A percentile compares a stretch with the other conserved stretches of the same genome.
These are phyloP conservation scores for Pseudogymnoascus sp. DNA, from an alignment of 2,329 filamentous ascomycete genomes.

Conservation along the genomic window DNA sequence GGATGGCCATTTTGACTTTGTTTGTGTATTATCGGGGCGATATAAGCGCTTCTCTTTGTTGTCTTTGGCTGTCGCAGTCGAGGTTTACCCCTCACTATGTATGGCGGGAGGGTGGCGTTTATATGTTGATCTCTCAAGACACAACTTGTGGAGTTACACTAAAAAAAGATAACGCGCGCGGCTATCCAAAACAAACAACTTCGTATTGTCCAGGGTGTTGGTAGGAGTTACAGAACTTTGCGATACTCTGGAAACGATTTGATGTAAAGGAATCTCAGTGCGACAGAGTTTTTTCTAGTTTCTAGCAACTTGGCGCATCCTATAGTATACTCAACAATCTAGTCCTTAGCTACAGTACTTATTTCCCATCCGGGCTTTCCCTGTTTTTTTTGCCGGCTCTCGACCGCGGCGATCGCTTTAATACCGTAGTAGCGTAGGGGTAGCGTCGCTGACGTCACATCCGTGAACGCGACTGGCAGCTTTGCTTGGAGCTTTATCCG, in stretches of 20 bases:
- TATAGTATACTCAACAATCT: background rate
- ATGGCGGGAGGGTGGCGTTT: background rate
- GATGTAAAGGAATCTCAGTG: background rate
- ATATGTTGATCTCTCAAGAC: background rate
- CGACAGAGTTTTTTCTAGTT: background rate
- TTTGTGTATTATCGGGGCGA: background rate
- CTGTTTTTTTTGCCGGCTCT: slow-evolving; percentile 6
- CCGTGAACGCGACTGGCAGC: background rate
- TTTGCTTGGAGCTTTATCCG: background rate
- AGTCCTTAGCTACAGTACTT: background rate
- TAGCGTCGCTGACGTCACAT: background rate
- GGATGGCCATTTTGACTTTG: background rate
- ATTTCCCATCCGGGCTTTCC: background rate
- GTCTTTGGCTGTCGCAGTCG: background rate
- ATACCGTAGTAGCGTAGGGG: background rate
- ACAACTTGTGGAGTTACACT: background rate
- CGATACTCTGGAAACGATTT: background rate
- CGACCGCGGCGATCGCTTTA: background rate
- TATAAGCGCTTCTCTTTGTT: background rate
- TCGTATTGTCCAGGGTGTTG: background rate
- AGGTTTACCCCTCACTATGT: background rate
- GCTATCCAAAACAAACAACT: slow-evolving; percentile 6
- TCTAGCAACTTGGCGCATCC: background rate
- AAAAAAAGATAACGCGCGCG: slow-evolving; percentile 3
- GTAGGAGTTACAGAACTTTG: background rate